phyloP scores from a whole-genome alignment of 176 grass and related monocot species.

The Otatea glauca region DNA sequence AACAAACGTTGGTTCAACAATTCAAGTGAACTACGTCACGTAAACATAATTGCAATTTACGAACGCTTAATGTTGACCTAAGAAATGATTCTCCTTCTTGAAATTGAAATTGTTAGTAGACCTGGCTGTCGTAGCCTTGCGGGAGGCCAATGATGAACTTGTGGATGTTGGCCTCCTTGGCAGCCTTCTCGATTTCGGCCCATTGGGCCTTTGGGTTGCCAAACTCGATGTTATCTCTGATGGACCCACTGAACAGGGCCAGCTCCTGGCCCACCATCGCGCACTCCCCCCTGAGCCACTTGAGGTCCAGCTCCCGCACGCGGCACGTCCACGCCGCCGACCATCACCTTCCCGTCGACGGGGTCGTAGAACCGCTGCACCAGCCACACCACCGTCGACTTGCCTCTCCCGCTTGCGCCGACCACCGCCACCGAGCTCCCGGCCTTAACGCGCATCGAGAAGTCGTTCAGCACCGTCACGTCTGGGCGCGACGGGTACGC shows the following conservation, averaged over 20 bases:
- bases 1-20: no score
- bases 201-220: constrained; percentile 49
- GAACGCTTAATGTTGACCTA: background rate
- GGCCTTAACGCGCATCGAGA: constrained; percentile 55
- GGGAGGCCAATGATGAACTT: constrained; percentile 62
- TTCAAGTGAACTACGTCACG: background rate
- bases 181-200: constrained; percentile 66
- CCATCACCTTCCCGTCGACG: constrained; percentile 40
- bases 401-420: constrained; percentile 61
- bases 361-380: constrained; percentile 82
- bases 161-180: constrained; percentile 63
- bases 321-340: constrained; percentile 57
- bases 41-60: background rate
- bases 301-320: constrained; percentile 60
- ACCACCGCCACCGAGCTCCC: constrained; percentile 59
- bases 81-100: background rate
- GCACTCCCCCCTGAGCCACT: constrained; percentile 57
- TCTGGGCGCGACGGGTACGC: constrained; percentile 56
- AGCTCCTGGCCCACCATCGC: constrained; percentile 69
- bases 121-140: constrained; percentile 60
- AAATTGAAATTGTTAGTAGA: background rate
- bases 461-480: constrained; percentile 40
- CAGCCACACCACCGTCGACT: constrained; percentile 81
- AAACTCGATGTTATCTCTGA: constrained; percentile 66
- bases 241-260: constrained; percentile 45